phyloP scores from a whole-genome alignment of 805 yeast genomes.

The Kodamaea kaohsiungensis region DNA sequence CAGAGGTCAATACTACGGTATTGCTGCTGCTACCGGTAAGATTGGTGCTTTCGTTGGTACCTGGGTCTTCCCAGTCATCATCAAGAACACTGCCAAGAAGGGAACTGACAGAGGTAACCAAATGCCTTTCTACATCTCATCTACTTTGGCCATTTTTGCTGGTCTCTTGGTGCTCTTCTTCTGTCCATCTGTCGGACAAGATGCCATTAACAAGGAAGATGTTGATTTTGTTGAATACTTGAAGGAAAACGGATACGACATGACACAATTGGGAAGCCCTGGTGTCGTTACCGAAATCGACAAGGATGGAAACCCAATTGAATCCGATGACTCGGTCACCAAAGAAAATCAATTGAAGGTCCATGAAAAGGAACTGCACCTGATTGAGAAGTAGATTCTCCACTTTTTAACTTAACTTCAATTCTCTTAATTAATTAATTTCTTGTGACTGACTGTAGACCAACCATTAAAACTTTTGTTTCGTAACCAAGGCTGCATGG shows the following conservation, averaged over 20 bases:
- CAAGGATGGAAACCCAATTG: constrained; percentile 17
- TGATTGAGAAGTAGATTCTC: neutral
- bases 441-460: neutral
- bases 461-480: neutral
- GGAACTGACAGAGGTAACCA: constrained; percentile 63
- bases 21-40: constrained; percentile 91
- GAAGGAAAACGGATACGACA: constrained; percentile 67
- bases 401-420: neutral
- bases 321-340: constrained; percentile 8
- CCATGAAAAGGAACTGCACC: neutral
- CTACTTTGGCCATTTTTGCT: constrained; percentile 72
- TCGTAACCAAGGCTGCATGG: neutral
- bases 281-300: constrained; percentile 3
- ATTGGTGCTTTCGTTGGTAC: constrained; percentile 92
- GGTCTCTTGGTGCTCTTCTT: constrained; percentile 68
- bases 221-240: constrained; percentile 67
- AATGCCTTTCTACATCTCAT: constrained; percentile 81
- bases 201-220: constrained; percentile 80
- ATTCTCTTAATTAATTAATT: neutral
- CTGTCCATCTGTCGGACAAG: constrained; percentile 82
- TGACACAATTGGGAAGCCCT: constrained; percentile 51
- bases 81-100: constrained; percentile 47
- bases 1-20: constrained; percentile 88
- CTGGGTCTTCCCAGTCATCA: constrained; percentile 82
- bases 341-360: constrained; percentile 1